Evolutionary conservation across 2,329 filamentous ascomycete genomes (phyloP), one percentile per base, ranked within the genome.

Genomic region (Epichloe sibirici): DNA sequence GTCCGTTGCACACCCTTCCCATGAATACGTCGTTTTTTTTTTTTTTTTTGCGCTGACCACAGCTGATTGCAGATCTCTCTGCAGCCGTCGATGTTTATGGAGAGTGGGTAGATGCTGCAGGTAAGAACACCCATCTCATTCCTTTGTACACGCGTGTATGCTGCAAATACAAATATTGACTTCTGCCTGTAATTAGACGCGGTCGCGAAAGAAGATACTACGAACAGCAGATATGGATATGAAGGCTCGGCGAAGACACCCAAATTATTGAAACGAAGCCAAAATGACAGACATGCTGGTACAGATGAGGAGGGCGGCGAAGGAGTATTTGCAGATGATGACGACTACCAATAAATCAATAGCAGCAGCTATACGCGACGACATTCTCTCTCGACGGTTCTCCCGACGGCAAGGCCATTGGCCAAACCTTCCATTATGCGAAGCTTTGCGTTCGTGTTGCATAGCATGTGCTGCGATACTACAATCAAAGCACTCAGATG

Each of bases 31-130:
- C 11, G 23, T 37, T 5, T 31, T 37, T 42, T 17, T 17, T 11
- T 11, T 37, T 37, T 17, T 17, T 11, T 11, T 37, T 37, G 23
- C 51, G 51, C 54, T 61, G 43, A 59, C 57, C 55, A 47, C 43
- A 40, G 52, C 35, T 4, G n/a, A 49, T 53, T 13, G 37, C 45
- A 95, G 89, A 94, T 68, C 82, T 97, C 28, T 94, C 88, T 28
- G 88, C 87, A 13, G 81, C 89, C 0, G 90, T 98, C 46, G 93
- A 98, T 66, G 91, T 98, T 7, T 98, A 98, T 65, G 88, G 88
- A 37, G 93, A 97, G 69, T 98, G 93, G 93, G 88, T 98, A 57
- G 93, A 98, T 71, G 93, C 93, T 57, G 74, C 79, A 57, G 76
- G 79, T 81, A 70, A 57, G 71, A 12, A 21, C 12, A 15, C 38